Evolutionary conservation across 1,139 yeast genomes (phyloP).

Genomic region (Candida sp.): DNA sequence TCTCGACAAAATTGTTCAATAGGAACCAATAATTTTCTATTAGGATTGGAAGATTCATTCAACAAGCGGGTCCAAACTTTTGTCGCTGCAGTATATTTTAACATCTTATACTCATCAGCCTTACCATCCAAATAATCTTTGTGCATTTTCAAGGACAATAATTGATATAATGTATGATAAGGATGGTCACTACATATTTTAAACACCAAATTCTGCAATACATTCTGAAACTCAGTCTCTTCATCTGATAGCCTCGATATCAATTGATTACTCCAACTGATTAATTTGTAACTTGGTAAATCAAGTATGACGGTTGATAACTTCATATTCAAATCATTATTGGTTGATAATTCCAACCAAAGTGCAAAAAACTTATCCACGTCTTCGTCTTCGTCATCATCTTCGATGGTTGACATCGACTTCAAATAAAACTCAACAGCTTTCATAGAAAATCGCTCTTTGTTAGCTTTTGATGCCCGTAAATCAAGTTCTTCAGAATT

Average conservation of each 20-base stretch:
- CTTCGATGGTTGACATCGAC: slow-evolving; percentile 45
- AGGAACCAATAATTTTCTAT: slow-evolving; percentile 22
- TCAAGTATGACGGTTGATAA: slow-evolving; percentile 27
- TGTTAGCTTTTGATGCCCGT: slow-evolving; percentile 29
- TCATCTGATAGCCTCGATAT: slow-evolving; percentile 65
- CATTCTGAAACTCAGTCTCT: slow-evolving; percentile 48
- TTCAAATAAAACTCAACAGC: slow-evolving; percentile 62
- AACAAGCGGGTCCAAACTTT: slow-evolving; percentile 34
- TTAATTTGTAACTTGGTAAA: slow-evolving; percentile 59
- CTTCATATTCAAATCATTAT: slow-evolving; percentile 33
- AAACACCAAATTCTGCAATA: slow-evolving; percentile 48
- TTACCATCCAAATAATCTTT: slow-evolving; percentile 26
- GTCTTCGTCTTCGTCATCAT: slow-evolving; percentile 46
- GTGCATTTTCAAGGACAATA: slow-evolving; percentile 55
- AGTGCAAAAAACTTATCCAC: slow-evolving; percentile 77
- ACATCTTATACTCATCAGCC: slow-evolving; percentile 30
- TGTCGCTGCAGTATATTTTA: slow-evolving; percentile 52
- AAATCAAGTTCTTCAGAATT: slow-evolving; percentile 50
- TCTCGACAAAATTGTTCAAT: slow-evolving; percentile 50
- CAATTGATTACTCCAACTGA: slow-evolving; percentile 83
- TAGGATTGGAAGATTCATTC: slow-evolving; percentile 3
- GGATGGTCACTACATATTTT: slow-evolving; percentile 65
- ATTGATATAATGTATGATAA: slow-evolving; percentile 67
- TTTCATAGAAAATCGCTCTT: slow-evolving; percentile 44
- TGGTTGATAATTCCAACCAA: slow-evolving; percentile 69